phyloP scores from a whole-genome alignment of 2,329 filamentous ascomycete species.

The Aotearoamyces nothofagi region DNA sequence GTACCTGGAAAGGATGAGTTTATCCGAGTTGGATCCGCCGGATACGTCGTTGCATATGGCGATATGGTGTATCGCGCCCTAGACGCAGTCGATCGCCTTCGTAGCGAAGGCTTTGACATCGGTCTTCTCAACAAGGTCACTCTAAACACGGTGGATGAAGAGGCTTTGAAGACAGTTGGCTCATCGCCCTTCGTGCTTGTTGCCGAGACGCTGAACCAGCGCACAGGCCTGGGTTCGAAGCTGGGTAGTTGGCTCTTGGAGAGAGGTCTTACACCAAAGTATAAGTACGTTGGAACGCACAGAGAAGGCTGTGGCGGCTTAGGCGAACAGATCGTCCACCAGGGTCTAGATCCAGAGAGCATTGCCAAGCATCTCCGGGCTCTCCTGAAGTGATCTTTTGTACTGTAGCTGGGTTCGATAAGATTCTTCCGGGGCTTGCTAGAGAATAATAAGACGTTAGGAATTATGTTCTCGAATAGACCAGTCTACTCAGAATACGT shows the following conservation, averaged over 20 bases:
- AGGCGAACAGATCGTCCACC: no score
- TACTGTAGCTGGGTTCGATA: no score
- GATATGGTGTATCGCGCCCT: slow-evolving; percentile 25
- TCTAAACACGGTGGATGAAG: slow-evolving; percentile 23
- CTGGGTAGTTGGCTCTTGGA: slow-evolving; percentile 22
- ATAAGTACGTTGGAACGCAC: no score
- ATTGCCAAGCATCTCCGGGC: no score
- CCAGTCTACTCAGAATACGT: no score
- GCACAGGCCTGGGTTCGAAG: slow-evolving; percentile 23
- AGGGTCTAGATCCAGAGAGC: no score
- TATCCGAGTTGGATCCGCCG: slow-evolving; percentile 21
- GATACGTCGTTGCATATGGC: slow-evolving; percentile 23
- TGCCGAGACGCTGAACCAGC: slow-evolving; percentile 23
- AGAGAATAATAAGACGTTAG: no score
- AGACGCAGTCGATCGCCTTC: slow-evolving; percentile 23
- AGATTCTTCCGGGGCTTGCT: no score
- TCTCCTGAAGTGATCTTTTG: no score
- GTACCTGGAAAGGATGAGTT: slow-evolving; percentile 23
- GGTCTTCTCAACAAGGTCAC: slow-evolving; percentile 25
- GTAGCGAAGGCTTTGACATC: slow-evolving; percentile 21
- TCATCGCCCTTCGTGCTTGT: slow-evolving; percentile 22
- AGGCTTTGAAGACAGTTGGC: slow-evolving; percentile 22
- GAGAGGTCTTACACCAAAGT: slow-evolving; percentile 21
- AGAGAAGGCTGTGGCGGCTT: no score
- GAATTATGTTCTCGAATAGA: no score